Base-by-base conservation (phyloP, 805 yeast species). In the Scheffersomyces amazonensis region DNA sequence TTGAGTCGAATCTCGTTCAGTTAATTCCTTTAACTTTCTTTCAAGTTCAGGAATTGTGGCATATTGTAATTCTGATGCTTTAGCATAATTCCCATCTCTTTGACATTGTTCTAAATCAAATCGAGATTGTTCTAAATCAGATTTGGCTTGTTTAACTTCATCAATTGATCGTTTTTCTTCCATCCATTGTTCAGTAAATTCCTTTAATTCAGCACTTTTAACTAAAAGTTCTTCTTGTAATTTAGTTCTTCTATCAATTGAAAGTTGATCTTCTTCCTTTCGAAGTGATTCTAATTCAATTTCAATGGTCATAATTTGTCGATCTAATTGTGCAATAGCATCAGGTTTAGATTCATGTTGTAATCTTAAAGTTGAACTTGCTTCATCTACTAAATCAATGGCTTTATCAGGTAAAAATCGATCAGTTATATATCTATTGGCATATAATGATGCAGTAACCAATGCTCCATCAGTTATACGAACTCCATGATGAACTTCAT, bases 281-380 rank as follows among this genome's bases (percentile, higher is more conserved):
- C 91, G 80, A 53, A 93, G 71, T 0, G 97, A 88, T 62, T 91
- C 99, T 42, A 93, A 72, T 62, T 93, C 99, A 50, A 93, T 93
- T 62, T 90, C 90, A 44, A 93, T 83, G 3, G 96, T 93, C 89
- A 91, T 88, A 33, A 91, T 81, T 20, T 82, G 74, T 44, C 98
- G 78, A 58, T 91, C 98, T 41, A 91, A 71, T 33, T 82, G 86
- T 53, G 89, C 91, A 37, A 93, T 86, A 2, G 90, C 87, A 55
- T 91, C 99, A 0, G 99, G 99, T 58, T 89, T 90, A 1, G 96
- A 88, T 64, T 91, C 99, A 58, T 93, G 98, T 62, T 91, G 99
- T 42, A 91, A 69, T 47, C 99, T 73, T 41, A 91, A 71, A 0
- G 96, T 95, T 3, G 97, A 93, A 66, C 98, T 90, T 0, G 98